Percentiles rank a stretch among this genome's conserved stretches.
phyloP scores from a whole-genome alignment of 2,329 filamentous ascomycete genomes.

The Neonectria magnoliae region DNA sequence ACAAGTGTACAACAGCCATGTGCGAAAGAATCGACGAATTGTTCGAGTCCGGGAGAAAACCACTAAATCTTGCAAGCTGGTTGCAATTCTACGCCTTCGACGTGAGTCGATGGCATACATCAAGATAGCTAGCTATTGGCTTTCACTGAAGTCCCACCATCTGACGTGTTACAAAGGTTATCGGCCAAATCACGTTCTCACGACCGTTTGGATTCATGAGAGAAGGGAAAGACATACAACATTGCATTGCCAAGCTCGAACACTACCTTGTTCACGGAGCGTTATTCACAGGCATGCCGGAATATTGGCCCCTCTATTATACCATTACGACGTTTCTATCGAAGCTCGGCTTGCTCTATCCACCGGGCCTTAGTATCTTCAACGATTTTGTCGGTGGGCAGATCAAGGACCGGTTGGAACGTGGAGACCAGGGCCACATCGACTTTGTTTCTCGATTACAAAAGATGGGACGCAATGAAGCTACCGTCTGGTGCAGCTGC shows the following conservation, averaged over 20 bases:
- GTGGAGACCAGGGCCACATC: neutral
- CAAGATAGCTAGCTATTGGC: neutral
- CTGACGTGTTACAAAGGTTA: neutral
- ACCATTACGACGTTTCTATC: neutral
- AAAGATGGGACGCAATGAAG: slow-evolving; percentile 5
- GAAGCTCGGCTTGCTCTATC: neutral
- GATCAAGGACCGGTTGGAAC: slow-evolving; percentile 10
- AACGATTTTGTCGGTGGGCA: slow-evolving; percentile 13
- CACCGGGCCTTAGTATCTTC: neutral
- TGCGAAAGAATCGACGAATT: neutral
- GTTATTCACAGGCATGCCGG: slow-evolving; percentile 12
- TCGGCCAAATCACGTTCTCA: slow-evolving; percentile 9
- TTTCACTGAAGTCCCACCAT: neutral
- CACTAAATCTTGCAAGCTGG: slow-evolving; percentile 7
- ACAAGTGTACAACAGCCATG: slow-evolving; percentile 9
- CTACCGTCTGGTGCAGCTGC: slow-evolving; percentile 15
- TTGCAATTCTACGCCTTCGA: slow-evolving; percentile 20
- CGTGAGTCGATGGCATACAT: neutral
- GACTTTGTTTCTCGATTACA: slow-evolving; percentile 12
- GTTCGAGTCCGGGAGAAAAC: neutral
- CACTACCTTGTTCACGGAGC: slow-evolving; percentile 10
- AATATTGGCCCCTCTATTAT: slow-evolving; percentile 12
- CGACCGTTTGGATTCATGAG: slow-evolving; percentile 17
- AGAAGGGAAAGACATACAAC: slow-evolving; percentile 11
- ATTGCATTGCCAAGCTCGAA: slow-evolving; percentile 16